Conservation (phyloP, 345 rosid species). For the Heritiera fomes region DNA sequence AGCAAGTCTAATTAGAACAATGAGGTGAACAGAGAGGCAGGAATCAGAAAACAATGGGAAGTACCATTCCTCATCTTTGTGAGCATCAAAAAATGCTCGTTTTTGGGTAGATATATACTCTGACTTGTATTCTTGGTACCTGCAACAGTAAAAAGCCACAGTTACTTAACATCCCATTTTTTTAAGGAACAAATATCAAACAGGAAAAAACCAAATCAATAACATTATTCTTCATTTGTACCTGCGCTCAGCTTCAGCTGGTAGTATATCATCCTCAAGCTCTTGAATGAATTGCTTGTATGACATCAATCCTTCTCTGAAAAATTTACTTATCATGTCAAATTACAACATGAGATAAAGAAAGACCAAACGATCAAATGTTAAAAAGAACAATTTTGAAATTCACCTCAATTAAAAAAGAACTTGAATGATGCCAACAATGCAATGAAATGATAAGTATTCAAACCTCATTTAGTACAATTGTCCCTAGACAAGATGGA, state of each 20-base stretch:
- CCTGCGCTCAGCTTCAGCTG: constrained; percentile 99
- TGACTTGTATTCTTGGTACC: constrained; percentile 92
- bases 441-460: not conserved
- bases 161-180: not conserved
- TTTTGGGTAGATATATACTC: constrained; percentile 94
- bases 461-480: constrained; percentile 15
- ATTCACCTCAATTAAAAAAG: not conserved
- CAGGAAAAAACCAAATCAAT: constrained; percentile 1
- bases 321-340: constrained; percentile 27
- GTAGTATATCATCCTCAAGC: constrained; percentile 97
- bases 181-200: not conserved
- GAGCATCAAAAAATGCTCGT: constrained; percentile 70
- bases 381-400: constrained; percentile 13
- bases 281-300: constrained; percentile 99
- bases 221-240: constrained; percentile 26
- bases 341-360: not conserved
- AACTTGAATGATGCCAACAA: constrained; percentile 2
- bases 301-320: constrained; percentile 98
- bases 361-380: constrained; percentile 6
- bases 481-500: constrained; percentile 23
- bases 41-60: constrained; percentile 16
- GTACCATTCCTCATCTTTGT: constrained; percentile 73
- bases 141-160: constrained; percentile 38
- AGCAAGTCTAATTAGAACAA: constrained; percentile 28
- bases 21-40: not conserved